A percentile compares a stretch with the other conserved stretches of the same genome.
phyloP scores from a whole-genome alignment of 2,329 filamentous ascomycete genomes.

The Penicillium sp. region DNA sequence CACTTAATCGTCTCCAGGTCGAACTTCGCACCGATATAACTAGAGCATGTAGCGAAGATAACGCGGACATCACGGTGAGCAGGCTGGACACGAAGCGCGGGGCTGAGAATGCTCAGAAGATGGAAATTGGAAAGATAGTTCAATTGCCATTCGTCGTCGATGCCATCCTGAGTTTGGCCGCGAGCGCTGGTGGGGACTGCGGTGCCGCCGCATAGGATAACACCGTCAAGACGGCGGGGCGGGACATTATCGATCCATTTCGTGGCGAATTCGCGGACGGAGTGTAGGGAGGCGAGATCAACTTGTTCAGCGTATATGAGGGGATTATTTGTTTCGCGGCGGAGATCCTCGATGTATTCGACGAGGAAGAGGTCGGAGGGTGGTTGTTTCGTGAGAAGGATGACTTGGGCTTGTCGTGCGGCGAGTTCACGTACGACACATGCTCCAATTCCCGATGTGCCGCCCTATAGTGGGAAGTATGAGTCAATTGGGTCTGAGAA shows the following conservation, averaged over 20 bases:
- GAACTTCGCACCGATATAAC: conserved; percentile 79
- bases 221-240: conserved; percentile 83
- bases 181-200: conserved; percentile 61
- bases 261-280: conserved; percentile 89
- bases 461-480: conserved; percentile 59
- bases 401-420: conserved; percentile 80
- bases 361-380: conserved; percentile 85
- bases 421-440: conserved; percentile 76
- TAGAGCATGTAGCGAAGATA: conserved; percentile 82
- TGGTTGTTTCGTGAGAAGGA: conserved; percentile 83
- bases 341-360: conserved; percentile 89
- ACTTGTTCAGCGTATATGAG: conserved; percentile 96
- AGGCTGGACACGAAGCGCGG: conserved; percentile 86
- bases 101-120: conserved; percentile 85
- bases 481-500: too few relatives aligned
- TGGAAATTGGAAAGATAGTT: conserved; percentile 98
- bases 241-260: conserved; percentile 98
- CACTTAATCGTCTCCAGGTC: conserved; percentile 45
- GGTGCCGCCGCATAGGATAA: conserved; percentile 83
- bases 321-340: conserved; percentile 75
- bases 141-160: conserved; percentile 90
- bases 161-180: conserved; percentile 71
- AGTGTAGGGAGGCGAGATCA: conserved; percentile 85
- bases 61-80: conserved; percentile 91
- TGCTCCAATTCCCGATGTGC: conserved; percentile 90